Conservation (phyloP, 179 eudicot species). For the Monotropa hypopitys region DNA sequence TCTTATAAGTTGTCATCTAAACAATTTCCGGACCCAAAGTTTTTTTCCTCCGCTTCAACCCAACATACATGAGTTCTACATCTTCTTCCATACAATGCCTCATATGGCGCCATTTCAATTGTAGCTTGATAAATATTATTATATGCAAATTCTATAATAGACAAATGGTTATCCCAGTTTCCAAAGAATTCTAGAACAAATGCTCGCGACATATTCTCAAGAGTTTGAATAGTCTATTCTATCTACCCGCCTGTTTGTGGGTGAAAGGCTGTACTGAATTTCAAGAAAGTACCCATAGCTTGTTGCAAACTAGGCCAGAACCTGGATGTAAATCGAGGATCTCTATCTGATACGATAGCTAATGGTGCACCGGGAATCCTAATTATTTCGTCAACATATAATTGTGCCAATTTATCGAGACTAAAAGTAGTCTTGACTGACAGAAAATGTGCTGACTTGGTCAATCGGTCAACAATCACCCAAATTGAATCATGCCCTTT, state of each 20-base stretch:
- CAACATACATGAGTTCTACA: neutral
- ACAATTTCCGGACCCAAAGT: neutral
- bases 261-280: no score
- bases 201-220: no score
- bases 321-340: no score
- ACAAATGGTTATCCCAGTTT: neutral
- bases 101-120: neutral
- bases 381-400: no score
- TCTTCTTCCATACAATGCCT: neutral
- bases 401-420: no score
- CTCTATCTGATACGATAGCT: no score
- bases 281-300: no score
- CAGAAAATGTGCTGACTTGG: neutral
- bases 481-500: neutral
- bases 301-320: no score
- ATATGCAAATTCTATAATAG: neutral
- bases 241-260: no score
- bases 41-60: neutral
- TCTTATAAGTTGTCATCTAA: neutral
- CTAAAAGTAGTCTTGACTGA: neutral
- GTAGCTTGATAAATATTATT: neutral
- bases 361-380: no score
- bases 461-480: neutral
- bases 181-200: neutral
- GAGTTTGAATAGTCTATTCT: no score